phyloP scores from a whole-genome alignment of 495 filamentous ascomycete genomes.

The Amniculicola lignicola region DNA sequence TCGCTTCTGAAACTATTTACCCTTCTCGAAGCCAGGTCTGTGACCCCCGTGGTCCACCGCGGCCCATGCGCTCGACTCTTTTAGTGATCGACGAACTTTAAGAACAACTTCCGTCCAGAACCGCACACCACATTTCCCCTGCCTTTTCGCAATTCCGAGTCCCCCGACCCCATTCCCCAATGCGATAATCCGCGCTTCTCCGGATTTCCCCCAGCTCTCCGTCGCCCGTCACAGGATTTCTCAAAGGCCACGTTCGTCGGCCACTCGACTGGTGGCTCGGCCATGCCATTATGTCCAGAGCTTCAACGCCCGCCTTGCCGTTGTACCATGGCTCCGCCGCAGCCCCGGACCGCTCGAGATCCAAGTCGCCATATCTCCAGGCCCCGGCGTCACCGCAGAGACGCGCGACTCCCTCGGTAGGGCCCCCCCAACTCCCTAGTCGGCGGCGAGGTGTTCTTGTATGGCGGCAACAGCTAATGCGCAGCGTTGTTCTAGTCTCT shows the following conservation, averaged over 20 bases:
- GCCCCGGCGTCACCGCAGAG: conserved; percentile 13
- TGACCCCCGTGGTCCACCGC: too few species aligned
- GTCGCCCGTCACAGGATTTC: neutral
- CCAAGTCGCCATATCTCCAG: conserved; percentile 34
- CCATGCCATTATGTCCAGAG: conserved; percentile 61
- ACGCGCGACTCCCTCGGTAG: conserved; percentile 30
- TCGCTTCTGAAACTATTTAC: too few species aligned
- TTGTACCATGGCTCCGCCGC: conserved; percentile 52
- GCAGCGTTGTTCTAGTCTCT: conserved; percentile 45
- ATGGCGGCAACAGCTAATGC: conserved; percentile 2
- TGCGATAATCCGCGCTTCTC: conserved; percentile 6
- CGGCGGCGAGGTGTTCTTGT: too few species aligned
- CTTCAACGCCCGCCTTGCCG: conserved; percentile 55
- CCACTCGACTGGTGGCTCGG: conserved; percentile 20
- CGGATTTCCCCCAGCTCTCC: neutral
- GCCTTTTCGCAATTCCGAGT: neutral
- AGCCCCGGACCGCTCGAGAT: conserved; percentile 41
- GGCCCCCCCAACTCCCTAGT: neutral
- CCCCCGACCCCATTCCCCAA: conserved; percentile 1
- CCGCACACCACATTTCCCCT: neutral
- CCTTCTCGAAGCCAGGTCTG: too few species aligned
- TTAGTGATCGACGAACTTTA: too few species aligned
- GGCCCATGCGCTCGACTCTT: too few species aligned
- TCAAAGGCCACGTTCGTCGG: conserved; percentile 26
- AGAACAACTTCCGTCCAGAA: too few species aligned